phyloP scores from a whole-genome alignment of 1,284 basidiomycete species.

The Trametes hirsuta region DNA sequence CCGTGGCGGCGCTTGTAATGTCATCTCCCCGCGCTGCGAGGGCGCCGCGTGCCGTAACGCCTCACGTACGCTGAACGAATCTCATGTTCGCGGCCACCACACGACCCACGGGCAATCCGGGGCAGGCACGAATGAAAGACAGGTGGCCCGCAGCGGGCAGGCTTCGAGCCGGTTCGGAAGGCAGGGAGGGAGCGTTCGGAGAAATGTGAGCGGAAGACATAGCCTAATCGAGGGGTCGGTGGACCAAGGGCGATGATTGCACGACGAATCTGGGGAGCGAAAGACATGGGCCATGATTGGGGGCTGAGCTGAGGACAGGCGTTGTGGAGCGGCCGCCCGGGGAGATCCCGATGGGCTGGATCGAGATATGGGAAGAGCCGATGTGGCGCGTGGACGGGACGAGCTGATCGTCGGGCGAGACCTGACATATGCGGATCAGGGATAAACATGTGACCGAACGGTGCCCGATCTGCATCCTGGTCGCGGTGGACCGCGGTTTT shows the following conservation, averaged over 20 bases:
- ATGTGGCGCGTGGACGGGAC: background rate
- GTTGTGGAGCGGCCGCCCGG: constrained; percentile 7
- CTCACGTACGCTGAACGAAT: constrained; percentile 2
- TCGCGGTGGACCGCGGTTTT: constrained; percentile 5
- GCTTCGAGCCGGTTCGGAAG: background rate
- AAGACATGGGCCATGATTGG: background rate
- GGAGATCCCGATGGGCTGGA: constrained; percentile 16
- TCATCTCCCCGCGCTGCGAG: constrained; percentile 7
- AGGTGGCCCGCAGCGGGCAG: background rate
- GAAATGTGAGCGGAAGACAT: constrained; percentile 5
- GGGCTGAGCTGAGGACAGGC: constrained; percentile 4
- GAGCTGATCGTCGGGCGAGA: background rate
- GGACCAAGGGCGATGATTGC: background rate
- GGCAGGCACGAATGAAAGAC: constrained; percentile 6
- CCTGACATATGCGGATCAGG: background rate
- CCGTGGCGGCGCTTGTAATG: background rate
- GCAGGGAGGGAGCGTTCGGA: background rate
- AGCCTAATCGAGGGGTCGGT: background rate
- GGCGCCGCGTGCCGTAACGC: constrained; percentile 4
- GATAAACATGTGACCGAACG: constrained; percentile 14
- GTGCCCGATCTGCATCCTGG: constrained; percentile 5
- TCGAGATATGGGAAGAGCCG: constrained; percentile 15
- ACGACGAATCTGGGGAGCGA: background rate
- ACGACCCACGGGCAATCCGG: constrained; percentile 11
- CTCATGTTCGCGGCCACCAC: background rate